Conservation (phyloP, 371 early-diverging fungal genomes). For the Circinella umbellata region DNA sequence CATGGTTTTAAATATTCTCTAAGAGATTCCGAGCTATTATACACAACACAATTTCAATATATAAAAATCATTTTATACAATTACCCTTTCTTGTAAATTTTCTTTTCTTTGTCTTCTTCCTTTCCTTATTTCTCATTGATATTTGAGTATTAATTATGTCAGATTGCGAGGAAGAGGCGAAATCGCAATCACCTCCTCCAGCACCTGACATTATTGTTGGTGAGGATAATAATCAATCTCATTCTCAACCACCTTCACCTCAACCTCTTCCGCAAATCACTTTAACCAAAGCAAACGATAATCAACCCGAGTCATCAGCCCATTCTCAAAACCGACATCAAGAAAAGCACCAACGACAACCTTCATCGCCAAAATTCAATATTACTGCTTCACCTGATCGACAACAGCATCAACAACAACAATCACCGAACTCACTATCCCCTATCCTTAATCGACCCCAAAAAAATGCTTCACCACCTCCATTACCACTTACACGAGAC, state of each 20-base stretch:
- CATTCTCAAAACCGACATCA: constrained; percentile 11
- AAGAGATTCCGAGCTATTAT: no score
- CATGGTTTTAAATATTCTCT: constrained; percentile 9
- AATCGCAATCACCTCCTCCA: constrained; percentile 2
- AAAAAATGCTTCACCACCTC: constrained; percentile 11
- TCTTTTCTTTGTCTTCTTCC: background rate
- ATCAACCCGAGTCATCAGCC: constrained; percentile 4
- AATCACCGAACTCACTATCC: constrained; percentile 21
- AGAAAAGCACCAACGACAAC: constrained; percentile 12
- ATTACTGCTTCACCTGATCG: background rate
- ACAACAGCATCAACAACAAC: background rate
- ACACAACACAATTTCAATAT: no score
- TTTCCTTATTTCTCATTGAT: background rate
- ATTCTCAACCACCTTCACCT: constrained; percentile 6
- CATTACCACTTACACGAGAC: constrained; percentile 54
- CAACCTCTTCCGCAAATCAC: constrained; percentile 45
- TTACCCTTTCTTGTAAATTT: background rate
- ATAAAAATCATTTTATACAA: background rate
- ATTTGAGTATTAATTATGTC: constrained; percentile 16
- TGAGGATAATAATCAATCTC: background rate
- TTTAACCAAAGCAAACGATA: constrained; percentile 31
- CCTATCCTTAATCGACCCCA: constrained; percentile 10
- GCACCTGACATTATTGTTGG: background rate
- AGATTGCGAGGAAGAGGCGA: constrained; percentile 24
- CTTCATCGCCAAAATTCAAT: background rate